These are phyloP conservation scores for Pseudogymnoascus sp. DNA, from an alignment of 2,329 filamentous ascomycete genomes.

Conservation along the genomic window DNA sequence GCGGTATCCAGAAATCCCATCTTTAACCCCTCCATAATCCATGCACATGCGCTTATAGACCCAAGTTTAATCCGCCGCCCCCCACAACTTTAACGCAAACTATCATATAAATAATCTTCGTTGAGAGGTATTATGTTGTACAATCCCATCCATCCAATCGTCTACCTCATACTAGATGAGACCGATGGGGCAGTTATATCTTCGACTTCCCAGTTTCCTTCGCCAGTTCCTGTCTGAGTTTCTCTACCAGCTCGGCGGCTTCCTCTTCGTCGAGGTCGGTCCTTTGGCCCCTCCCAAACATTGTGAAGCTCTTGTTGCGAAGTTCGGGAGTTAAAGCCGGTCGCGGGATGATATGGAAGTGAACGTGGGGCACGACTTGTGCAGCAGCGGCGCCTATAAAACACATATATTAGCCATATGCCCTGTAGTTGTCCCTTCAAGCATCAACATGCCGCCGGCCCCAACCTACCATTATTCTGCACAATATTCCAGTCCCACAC, in stretches of 20 bases:
- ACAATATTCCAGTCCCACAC: constrained; percentile 90
- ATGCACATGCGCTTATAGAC: neutral
- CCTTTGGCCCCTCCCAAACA: constrained; percentile 69
- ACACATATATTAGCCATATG: constrained; percentile 10
- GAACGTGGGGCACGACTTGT: constrained; percentile 87
- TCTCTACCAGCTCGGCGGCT: constrained; percentile 49
- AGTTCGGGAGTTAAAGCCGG: constrained; percentile 52
- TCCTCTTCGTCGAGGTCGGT: constrained; percentile 73
- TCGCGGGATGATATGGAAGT: constrained; percentile 89
- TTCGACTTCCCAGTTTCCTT: constrained; percentile 24
- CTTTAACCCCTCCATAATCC: neutral
- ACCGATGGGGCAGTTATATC: constrained; percentile 12
- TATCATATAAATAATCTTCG: constrained; percentile 1
- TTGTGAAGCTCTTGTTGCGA: constrained; percentile 57
- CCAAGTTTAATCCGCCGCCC: neutral
- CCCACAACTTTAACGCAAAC: neutral
- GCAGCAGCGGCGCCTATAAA: constrained; percentile 64
- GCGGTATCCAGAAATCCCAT: neutral
- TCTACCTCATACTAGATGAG: neutral
- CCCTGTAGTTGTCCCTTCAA: neutral
- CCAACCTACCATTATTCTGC: constrained; percentile 70
- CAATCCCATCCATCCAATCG: neutral
- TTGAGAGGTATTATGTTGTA: neutral
- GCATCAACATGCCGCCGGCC: neutral
- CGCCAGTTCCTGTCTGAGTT: constrained; percentile 42